Evolutionary conservation across 768 basidiomycete genomes (phyloP).

Genomic region (Xanthoconium stramineum): DNA sequence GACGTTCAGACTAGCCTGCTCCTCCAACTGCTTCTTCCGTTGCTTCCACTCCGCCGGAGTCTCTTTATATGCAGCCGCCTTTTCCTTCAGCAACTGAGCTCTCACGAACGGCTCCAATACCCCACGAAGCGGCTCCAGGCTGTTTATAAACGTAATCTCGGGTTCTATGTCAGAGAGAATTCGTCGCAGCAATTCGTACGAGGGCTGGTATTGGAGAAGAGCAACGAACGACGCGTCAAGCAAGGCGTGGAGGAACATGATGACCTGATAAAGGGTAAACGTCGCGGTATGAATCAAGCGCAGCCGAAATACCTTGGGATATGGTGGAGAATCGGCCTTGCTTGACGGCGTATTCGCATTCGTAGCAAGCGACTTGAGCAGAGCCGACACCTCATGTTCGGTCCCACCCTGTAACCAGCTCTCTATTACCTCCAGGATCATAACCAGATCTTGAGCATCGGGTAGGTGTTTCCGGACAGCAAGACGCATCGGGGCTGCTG

Average conservation of each 20-base stretch:
- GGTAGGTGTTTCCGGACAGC: constrained; percentile 42
- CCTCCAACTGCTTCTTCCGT: constrained; percentile 50
- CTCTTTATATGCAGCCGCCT: constrained; percentile 32
- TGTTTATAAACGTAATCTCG: constrained; percentile 49
- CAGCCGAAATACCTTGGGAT: constrained; percentile 38
- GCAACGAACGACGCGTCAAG: constrained; percentile 71
- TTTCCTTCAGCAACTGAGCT: constrained; percentile 51
- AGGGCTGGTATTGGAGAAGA: constrained; percentile 60
- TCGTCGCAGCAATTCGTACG: constrained; percentile 49
- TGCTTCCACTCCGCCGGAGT: constrained; percentile 46
- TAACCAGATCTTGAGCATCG: constrained; percentile 38
- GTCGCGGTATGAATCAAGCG: constrained; percentile 29
- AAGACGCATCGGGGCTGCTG: constrained; percentile 37
- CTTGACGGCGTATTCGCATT: constrained; percentile 15
- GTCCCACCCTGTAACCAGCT: constrained; percentile 37
- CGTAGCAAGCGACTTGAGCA: constrained; percentile 22
- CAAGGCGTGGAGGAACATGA: constrained; percentile 59
- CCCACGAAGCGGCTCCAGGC: constrained; percentile 55
- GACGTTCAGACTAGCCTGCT: constrained; percentile 50
- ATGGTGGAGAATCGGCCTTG: constrained; percentile 20
- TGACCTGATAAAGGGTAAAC: constrained; percentile 46
- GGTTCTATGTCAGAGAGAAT: constrained; percentile 52
- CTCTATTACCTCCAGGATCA: constrained; percentile 37
- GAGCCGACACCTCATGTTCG: constrained; percentile 19
- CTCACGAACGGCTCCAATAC: constrained; percentile 60